These are phyloP conservation scores for Scheffersomyces lignicola DNA, from an alignment of 1,139 yeast species.

Conservation along the genomic window DNA sequence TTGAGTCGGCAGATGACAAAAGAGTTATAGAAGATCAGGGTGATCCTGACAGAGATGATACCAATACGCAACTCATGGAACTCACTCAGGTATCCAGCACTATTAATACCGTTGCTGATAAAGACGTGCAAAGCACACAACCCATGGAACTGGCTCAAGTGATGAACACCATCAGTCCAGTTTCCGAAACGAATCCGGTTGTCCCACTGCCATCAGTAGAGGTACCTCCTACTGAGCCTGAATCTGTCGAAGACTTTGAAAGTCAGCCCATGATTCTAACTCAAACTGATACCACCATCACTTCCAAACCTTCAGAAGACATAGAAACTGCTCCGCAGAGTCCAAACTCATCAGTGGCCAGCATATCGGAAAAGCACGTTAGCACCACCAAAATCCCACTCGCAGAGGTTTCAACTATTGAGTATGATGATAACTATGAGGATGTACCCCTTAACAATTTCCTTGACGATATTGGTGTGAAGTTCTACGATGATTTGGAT, in stretches of 20 bases:
- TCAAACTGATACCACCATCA: background rate
- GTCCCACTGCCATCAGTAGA: background rate
- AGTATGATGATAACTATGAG: constrained; percentile 15
- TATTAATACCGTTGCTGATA: constrained; percentile 2
- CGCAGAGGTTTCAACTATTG: constrained; percentile 22
- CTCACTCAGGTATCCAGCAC: constrained; percentile 14
- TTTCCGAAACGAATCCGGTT: background rate
- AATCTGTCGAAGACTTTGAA: too few relatives aligned
- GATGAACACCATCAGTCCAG: background rate
- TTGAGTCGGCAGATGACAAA: constrained; percentile 1
- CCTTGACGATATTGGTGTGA: constrained; percentile 47
- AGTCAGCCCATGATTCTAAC: background rate
- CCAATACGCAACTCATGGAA: constrained; percentile 14
- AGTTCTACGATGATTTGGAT: constrained; percentile 53
- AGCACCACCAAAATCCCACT: constrained; percentile 29
- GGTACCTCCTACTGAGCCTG: too few relatives aligned
- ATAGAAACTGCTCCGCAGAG: background rate
- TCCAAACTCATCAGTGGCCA: constrained; percentile 4
- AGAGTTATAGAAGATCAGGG: background rate
- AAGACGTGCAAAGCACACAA: constrained; percentile 8
- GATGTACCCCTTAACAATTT: constrained; percentile 45
- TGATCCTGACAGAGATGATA: constrained; percentile 2
- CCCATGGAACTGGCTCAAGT: constrained; percentile 17
- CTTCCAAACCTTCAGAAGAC: background rate
- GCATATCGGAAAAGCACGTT: constrained; percentile 12